Conservation (phyloP, 2,329 filamentous ascomycete genomes). For the Aspergillus melleus region DNA sequence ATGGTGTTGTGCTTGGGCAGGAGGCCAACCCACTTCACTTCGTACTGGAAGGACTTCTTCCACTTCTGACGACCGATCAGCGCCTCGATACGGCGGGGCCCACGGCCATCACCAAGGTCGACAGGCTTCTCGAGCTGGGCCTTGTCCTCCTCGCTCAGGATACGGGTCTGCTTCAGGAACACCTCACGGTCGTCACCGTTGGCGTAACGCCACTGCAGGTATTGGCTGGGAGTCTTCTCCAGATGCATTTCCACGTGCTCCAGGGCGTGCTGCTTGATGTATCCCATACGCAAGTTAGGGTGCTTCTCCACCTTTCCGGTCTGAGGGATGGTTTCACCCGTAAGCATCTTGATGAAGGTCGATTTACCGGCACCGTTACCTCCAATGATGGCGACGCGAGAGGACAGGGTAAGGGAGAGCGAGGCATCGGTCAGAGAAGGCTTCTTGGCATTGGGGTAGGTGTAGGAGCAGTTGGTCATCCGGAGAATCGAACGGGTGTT, state of each 20-base stretch:
- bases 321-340: conserved; percentile 84
- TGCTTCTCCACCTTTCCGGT: conserved; percentile 93
- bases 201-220: conserved; percentile 96
- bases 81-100: conserved; percentile 74
- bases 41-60: conserved; percentile 99
- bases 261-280: conserved; percentile 98
- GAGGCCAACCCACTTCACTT: conserved; percentile 90
- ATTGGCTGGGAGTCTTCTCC: conserved; percentile 98
- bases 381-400: conserved; percentile 92
- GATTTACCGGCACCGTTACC: conserved; percentile 98
- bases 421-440: conserved; percentile 85
- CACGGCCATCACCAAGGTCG: conserved; percentile 80
- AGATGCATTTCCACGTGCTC: conserved; percentile 99
- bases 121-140: conserved; percentile 89
- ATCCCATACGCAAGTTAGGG: conserved; percentile 96
- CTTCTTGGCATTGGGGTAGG: conserved; percentile 87
- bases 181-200: conserved; percentile 97
- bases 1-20: conserved; percentile 92
- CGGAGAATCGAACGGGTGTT: conserved; percentile 90
- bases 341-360: conserved; percentile 95
- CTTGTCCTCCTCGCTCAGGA: conserved; percentile 80
- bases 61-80: conserved; percentile 96
- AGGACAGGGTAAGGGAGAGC: conserved; percentile 85
- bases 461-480: conserved; percentile 87
- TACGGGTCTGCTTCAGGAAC: conserved; percentile 93